Evolutionary conservation across 1,284 basidiomycete genomes (phyloP), one percentile per base, ranked within the genome.

Genomic region (Ustilago loliicola): DNA sequence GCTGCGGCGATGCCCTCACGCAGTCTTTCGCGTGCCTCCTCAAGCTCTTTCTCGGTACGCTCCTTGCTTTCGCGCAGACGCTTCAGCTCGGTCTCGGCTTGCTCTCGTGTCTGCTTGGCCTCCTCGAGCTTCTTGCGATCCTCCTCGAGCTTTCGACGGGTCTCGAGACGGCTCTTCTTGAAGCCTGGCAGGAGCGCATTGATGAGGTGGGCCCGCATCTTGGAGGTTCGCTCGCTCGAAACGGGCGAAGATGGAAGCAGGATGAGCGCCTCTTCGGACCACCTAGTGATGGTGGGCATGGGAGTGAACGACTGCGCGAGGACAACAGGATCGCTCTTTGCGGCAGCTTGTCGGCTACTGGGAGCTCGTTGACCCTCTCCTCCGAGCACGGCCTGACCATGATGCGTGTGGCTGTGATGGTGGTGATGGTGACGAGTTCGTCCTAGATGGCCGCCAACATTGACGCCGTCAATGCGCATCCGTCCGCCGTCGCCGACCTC

Each of bases 251-350:
- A 61, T 3, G 72, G 69, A 67, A 95, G 91, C 17, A 94, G 88
- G 60, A 94, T 92, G 80, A 92, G 93, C 63, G 91, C 91, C 87
- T 97, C 96, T 82, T 98, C 95, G 1, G 90, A 88, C 96, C 96
- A 98, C 52, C 96, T 91, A 81, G 93, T 92, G n/a, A 92, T 85
- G 0, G 96, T 98, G 11, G 88, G 92, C 68, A 94, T 87, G 3
- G 95, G 95, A 11, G 85, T 77, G 78, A 88, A 89, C 17, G 88
- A 88, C 23, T 83, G 77, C 7, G 86, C 81, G 19, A 80, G 72
- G 1, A 80, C 70, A 9, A 86, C 83, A n/a, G 76, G 77, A 50
- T 85, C 83, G 27, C 57, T 66, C 42, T 48, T 42, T 6, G 38
- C 30, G n/a, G 59, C 75, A 38, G 66, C 77, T 63, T 68, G 62